Evolutionary conservation across 768 basidiomycete genomes (phyloP), one percentile per base, ranked within the genome.

Genomic region (Suillus hirtellus): DNA sequence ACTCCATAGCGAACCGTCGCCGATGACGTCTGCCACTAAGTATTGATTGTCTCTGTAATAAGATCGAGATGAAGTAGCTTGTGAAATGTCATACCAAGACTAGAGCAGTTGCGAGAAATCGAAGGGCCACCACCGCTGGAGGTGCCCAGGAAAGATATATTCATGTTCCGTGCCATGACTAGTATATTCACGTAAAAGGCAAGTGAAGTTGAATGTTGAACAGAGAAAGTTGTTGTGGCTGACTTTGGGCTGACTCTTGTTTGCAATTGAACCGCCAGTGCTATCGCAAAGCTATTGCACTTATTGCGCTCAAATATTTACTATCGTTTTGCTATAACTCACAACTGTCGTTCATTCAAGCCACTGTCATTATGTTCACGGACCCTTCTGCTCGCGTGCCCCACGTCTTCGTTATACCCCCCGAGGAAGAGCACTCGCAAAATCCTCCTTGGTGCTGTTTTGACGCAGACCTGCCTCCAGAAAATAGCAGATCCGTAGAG

Each of bases 91-190:
- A 44, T 46, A 73, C 72, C 65, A 3, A 92, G 82, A 34, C 88
- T 88, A 0, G 91, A 90, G 75, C 91, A 92, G 63, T 90, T 89
- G 59, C 92, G 83, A n/a, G 85, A 80, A 55, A 83, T 78, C 6
- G 85, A 81, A 3, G 92, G 92, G 0, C 92, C 92, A 12, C 91
- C 89, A 8, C 92, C 92, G 35, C 86, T 86, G 49, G 83, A 88
- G 2, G 90, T 93, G 15, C 92, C 92, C 10, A 93, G 77, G 70
- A 94, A 93, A 31, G 85, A 88, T 49, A 92, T 78, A 19, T 76
- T 75, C 76, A 91, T 84, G 61, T 80, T 69, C 54, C 71, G 72
- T 2, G 73, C 63, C 79, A 81, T 82, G 60, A 64, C 60, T 11
- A 38, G 37, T 70, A 70, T 68, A 68, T 69, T 70, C 47, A 54